Conservation (phyloP, 106 monocot genomes). For the Agapanthus africanus region DNA sequence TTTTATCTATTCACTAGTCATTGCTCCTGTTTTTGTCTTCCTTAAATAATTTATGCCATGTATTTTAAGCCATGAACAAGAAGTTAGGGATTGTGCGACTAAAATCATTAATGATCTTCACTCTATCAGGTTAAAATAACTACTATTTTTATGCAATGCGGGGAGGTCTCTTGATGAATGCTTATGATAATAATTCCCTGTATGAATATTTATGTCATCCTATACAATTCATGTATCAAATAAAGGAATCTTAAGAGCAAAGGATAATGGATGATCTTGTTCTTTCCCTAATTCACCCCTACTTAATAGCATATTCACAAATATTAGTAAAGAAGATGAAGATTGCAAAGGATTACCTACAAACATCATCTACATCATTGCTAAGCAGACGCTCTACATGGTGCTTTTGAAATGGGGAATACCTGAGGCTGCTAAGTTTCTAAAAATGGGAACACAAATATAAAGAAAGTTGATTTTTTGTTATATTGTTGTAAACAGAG, state of each 20-base stretch:
- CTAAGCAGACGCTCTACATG: background rate
- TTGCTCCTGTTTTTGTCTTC: background rate
- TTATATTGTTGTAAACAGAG: too few species aligned
- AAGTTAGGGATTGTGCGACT: too few species aligned
- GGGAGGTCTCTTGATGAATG: too few species aligned
- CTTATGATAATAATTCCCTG: background rate
- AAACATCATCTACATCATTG: background rate
- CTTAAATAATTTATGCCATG: background rate
- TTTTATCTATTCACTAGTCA: too few species aligned
- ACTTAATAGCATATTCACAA: background rate
- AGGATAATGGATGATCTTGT: too few species aligned
- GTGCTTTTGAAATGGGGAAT: background rate
- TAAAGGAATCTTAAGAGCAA: background rate
- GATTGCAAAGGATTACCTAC: background rate
- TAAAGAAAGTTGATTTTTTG: background rate
- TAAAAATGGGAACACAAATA: background rate
- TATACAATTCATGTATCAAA: background rate
- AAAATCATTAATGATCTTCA: too few species aligned
- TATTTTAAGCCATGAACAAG: too few species aligned
- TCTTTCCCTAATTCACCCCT: too few species aligned
- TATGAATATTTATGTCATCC: background rate
- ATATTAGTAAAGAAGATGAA: background rate
- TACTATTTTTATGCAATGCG: too few species aligned
- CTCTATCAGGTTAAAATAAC: too few species aligned
- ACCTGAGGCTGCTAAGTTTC: background rate